Base-by-base conservation (phyloP, 2,329 filamentous ascomycete species). In the Colletotrichum sp. region DNA sequence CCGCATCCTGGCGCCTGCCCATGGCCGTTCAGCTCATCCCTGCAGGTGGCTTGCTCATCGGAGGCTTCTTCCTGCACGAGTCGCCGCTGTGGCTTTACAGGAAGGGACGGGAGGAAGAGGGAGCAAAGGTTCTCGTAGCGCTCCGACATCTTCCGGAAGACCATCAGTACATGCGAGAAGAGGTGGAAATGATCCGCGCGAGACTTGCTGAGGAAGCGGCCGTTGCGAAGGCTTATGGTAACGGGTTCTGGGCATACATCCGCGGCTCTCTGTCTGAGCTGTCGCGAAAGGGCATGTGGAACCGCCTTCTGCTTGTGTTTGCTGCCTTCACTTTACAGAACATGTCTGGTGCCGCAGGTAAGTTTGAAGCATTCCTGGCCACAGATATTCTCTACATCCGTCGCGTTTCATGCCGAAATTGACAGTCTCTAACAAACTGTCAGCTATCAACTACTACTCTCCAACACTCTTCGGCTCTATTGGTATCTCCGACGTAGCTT, bases 1-100 rank as follows among this genome's bases (percentile, higher is more conserved):
- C 82, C 3, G 83, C 85, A 6, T 83, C 85, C 64, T 90, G 88
- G 88, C 83, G 87, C 8, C 85, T 90, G 52, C 89, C 89, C 8
- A 87, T 90, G 80, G 88, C 86, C 0, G 84, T 90, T 18, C 86
- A 88, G 76, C 81, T 86, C 9, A 81, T 89, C 4, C 88, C 89
- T 8, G 84, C 87, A 0, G 83, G 84, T 7, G 78, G 87, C 4
- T 82, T 90, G 28, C 83, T 90, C 74, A 28, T 83, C 8, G 85
- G 89, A 1, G 88, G 86, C 0, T 87, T 87, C 69, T 84, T 89
- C 70, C 80, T 87, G 7, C 77, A 69, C 24, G 79, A 80, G 30
- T 79, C 78, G 10, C 79, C 79, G 1, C 71, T 79, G 3, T 79
- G 79, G 79, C 78, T 80, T 13, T 75, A 78, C 59, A 70, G 77